A percentile compares a stretch with the other conserved stretches of the same genome.
These are phyloP conservation scores for Botrytis fabae DNA, from an alignment of 2,329 filamentous ascomycete species.

Conservation along the genomic window DNA sequence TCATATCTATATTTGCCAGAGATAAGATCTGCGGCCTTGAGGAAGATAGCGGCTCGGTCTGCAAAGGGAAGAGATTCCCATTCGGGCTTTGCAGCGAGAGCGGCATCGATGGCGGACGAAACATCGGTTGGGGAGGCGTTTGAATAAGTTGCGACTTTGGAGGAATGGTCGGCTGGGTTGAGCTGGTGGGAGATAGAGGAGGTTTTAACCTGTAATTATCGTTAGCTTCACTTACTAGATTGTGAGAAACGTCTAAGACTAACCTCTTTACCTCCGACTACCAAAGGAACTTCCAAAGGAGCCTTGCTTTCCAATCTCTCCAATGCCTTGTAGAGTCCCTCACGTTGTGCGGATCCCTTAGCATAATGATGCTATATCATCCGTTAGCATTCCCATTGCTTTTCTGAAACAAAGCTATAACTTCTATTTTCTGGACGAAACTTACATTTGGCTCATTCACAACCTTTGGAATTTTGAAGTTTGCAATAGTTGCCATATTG, in stretches of 20 bases:
- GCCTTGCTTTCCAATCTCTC: conserved; percentile 66
- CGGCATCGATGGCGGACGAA: conserved; percentile 44
- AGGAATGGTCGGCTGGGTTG: conserved; percentile 79
- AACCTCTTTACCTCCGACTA: conserved; percentile 81
- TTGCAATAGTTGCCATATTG: conserved; percentile 54
- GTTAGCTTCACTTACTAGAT: neutral
- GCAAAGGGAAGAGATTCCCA: conserved; percentile 89
- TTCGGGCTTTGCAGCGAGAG: conserved; percentile 60
- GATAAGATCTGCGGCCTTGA: conserved; percentile 92
- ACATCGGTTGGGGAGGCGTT: conserved; percentile 78
- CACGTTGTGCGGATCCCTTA: conserved; percentile 78
- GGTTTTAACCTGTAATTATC: conserved; percentile 59
- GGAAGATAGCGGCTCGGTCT: conserved; percentile 87
- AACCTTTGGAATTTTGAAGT: conserved; percentile 84
- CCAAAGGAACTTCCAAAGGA: conserved; percentile 76
- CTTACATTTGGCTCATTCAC: conserved; percentile 94
- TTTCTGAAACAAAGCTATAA: neutral
- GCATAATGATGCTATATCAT: conserved; percentile 77
- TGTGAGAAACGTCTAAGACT: conserved; percentile 31
- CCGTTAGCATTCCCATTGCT: conserved; percentile 22
- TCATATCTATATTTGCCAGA: conserved; percentile 92
- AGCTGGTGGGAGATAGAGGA: conserved; percentile 67
- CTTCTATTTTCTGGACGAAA: conserved; percentile 29
- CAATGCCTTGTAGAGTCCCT: conserved; percentile 73
- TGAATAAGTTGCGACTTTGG: conserved; percentile 79